Base-by-base conservation (phyloP, 2,329 filamentous ascomycete species). In the Microdochium nivale region DNA sequence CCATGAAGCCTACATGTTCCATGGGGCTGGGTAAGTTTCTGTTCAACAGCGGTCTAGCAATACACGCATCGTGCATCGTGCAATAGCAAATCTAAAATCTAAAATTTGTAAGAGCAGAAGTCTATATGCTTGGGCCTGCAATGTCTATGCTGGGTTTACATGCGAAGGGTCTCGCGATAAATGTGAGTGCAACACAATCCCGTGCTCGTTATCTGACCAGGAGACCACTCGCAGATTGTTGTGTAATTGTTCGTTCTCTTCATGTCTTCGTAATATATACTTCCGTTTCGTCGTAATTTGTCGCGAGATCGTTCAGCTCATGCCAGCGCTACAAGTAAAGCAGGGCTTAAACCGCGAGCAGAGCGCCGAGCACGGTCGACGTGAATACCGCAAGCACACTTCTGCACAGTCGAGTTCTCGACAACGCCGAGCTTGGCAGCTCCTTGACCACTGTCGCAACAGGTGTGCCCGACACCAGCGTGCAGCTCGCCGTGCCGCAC, bases 401-500 rank as follows among this genome's bases (percentile, higher is more conserved):
- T 2, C 40, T 19, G 23, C n/a, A 2, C 40, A 23, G 10, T 23
- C 19, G 9, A 16, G 14, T 7, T 19, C 16, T 19, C 40, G 40
- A 44, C 16, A 21, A 19, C 5, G 16, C 40, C 3, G 40, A 44
- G 46, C 51, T 62, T 0, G 78, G 77, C n/a, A 74, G 60, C 59
- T 71, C 68, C 65, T 82, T 82, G 57, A 76, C 74, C 49, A 83
- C 73, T 25, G 77, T 80, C 7, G 70, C 77, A n/a, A 79, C 84
- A 47, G 74, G 71, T 8, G 73, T 75, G 8, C 69, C 74, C 48
- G 70, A 72, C 37, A 64, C 65, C 4, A 81, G 77, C 27, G 83
- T 84, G 69, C 89, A 95, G 64, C 84, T 90, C 23, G 78, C 79
- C 21, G 76, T 76, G 1, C 87, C 90, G 67, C 90, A 95, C 3